Evolutionary conservation across 2,329 filamentous ascomycete species (phyloP), one percentile per base, ranked within the genome.

Genomic region (Penicillium fuscoglaucum): DNA sequence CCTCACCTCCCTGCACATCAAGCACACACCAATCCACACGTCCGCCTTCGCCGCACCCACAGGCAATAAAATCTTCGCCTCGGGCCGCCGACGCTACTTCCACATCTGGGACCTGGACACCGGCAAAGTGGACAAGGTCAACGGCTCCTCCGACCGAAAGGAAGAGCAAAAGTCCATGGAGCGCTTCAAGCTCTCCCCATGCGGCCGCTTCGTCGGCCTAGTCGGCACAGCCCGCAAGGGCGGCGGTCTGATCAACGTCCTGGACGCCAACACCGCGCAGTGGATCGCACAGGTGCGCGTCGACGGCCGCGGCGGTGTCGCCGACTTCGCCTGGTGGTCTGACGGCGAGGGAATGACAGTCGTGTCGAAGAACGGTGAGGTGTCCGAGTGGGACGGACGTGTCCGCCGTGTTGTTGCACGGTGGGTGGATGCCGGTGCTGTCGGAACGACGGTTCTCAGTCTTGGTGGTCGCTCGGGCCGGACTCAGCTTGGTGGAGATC

Each of bases 271-370:
- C 26, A 93, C 93, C 0, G 87, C 90, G 71, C 93, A 97, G 77
- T 98, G 93, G 93, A 81, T 92, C 47, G 85, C 89, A 0, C 87
- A 93, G 64, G 91, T 90, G 15, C 84, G 93, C 40, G 82, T 97
- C 46, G 91, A 97, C 69, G 89, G 90, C 63, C 83, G 85, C 49
- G 88, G 91, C 51, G 93, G 93, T 39, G 87, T 98, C 48, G 89
- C 91, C 1, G 93, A 97, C 74, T 96, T 97, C 69, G 87, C 86
- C 1, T 99, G 95, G 95, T 97, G 93, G 93, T 83, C 86, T 53
- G 87, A 91, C 61, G 90, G 93, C 35, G 84, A 88, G 41, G 93
- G 93, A 5, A 80, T 99, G 68, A 89, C 87, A 0, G 89, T 96
- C 43, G 85, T 90, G 1, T 92, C 91, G 60, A 93, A 89, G 74